Evolutionary conservation across 1,284 basidiomycete species (phyloP), one percentile per base, ranked within the genome.

Genomic region (Ustilago crameri): DNA sequence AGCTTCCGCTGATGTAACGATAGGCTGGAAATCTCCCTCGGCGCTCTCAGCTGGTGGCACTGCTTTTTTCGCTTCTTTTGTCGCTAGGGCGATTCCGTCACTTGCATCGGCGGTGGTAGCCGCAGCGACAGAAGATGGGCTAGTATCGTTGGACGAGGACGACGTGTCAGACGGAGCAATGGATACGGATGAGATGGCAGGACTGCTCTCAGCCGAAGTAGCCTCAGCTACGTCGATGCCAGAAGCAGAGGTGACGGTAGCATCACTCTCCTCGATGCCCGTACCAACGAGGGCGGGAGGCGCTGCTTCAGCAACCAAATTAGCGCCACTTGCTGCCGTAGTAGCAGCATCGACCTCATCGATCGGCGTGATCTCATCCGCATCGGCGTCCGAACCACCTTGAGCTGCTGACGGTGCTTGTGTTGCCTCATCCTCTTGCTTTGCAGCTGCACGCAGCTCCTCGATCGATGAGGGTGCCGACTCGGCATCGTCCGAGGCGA

Each of bases 241-340:
- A 12, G 69, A 72, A 7, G 51, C 59, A 9, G 63, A 61, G 20
- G 59, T 72, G 52, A 72, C 69, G 2, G 59, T 61, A 3, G 57
- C 44, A n/a, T 68, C 60, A 4, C 43, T 51, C 14, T 64, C 59
- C 15, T 67, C 64, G 24, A 67, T 64, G 3, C 70, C 70, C 3
- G 70, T 73, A 34, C 64, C 67, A n/a, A 68, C 51, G 5, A 73
- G 51, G 20, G 70, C 70, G 7, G 70, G 64, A 18, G 70, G 70
- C 0, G 56, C 64, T 17, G 70, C 70, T 18, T 73, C 70, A 12
- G 70, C 70, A 1, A 73, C 49, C 42, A 73, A 34, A 38, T 73
- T 73, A 0, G 70, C 60, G 9, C 27, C 59, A 1, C 43, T 54
- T 20, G 41, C 30, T 3, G 60, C 52, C 9, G 56, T 45, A 3